Percentiles rank a stretch among this genome's conserved stretches.
Conservation (phyloP, 2,329 filamentous ascomycete genomes). For the Bisporella sp. region DNA sequence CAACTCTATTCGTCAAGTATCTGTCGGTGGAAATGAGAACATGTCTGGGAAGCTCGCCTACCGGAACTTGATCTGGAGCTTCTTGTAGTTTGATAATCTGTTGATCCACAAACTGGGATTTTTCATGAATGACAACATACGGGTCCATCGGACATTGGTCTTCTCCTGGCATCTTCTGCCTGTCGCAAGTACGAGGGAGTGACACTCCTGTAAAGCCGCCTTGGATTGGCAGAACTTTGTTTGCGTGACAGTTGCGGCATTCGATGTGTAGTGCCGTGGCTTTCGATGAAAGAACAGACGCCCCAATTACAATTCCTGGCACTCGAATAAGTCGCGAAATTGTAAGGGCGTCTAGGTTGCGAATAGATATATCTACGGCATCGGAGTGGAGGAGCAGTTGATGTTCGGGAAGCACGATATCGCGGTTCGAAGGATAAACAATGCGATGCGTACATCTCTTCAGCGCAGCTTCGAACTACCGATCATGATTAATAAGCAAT, state of each 20-base stretch:
- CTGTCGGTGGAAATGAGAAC: constrained; percentile 95
- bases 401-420: constrained; percentile 71
- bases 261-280: constrained; percentile 80
- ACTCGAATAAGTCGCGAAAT: constrained; percentile 95
- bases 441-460: constrained; percentile 90
- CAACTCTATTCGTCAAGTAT: constrained; percentile 90
- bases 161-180: constrained; percentile 58
- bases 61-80: constrained; percentile 92
- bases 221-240: constrained; percentile 62
- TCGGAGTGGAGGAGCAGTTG: constrained; percentile 92
- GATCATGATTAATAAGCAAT: constrained; percentile 1
- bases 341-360: constrained; percentile 85
- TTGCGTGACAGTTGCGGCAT: constrained; percentile 78
- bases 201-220: constrained; percentile 85
- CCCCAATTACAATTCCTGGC: constrained; percentile 94
- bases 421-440: constrained; percentile 69
- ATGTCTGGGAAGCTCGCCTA: constrained; percentile 90
- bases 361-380: constrained; percentile 84
- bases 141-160: constrained; percentile 86
- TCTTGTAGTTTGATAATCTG: constrained; percentile 98
- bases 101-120: constrained; percentile 91
- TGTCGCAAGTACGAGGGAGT: constrained; percentile 71
- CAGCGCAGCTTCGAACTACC: constrained; percentile 81
- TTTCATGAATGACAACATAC: constrained; percentile 93
- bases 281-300: constrained; percentile 94